Conservation (phyloP, 192 early-diverging fungal species). For the Dispira simplex region DNA sequence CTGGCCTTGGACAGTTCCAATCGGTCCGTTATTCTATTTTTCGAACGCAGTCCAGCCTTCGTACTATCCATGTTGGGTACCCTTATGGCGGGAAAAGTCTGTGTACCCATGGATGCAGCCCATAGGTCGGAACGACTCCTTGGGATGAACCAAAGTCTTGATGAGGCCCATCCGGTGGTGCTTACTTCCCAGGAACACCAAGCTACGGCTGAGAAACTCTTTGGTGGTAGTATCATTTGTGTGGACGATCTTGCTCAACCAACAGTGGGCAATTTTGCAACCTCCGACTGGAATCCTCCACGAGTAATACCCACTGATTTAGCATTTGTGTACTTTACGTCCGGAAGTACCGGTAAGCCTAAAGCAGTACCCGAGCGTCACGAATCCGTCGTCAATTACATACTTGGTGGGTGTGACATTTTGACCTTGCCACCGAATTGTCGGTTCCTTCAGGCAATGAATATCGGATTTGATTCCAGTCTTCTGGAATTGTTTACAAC, state of each 20-base stretch:
- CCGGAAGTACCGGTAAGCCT: constrained; percentile 4
- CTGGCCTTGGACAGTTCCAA: not conserved
- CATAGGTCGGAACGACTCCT: too few species aligned
- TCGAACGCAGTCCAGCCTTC: not conserved
- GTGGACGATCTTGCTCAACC: not conserved
- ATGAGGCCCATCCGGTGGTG: too few species aligned
- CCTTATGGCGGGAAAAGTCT: not conserved
- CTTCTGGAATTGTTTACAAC: not conserved
- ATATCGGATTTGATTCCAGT: not conserved
- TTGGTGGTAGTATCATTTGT: not conserved
- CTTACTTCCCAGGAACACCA: too few species aligned
- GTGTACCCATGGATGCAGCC: not conserved
- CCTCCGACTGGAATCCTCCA: not conserved
- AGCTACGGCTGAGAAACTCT: too few species aligned
- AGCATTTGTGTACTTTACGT: constrained; percentile 1
- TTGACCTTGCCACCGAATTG: not conserved
- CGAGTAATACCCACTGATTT: not conserved
- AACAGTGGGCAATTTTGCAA: not conserved
- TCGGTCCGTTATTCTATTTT: too few species aligned
- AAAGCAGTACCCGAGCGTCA: not conserved
- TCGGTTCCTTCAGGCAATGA: not conserved
- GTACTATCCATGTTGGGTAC: not conserved
- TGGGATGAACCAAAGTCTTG: not conserved
- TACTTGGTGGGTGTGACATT: not conserved
- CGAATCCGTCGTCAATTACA: not conserved